Evolutionary conservation across 768 basidiomycete genomes (phyloP).

Genomic region (Mycena filopes): DNA sequence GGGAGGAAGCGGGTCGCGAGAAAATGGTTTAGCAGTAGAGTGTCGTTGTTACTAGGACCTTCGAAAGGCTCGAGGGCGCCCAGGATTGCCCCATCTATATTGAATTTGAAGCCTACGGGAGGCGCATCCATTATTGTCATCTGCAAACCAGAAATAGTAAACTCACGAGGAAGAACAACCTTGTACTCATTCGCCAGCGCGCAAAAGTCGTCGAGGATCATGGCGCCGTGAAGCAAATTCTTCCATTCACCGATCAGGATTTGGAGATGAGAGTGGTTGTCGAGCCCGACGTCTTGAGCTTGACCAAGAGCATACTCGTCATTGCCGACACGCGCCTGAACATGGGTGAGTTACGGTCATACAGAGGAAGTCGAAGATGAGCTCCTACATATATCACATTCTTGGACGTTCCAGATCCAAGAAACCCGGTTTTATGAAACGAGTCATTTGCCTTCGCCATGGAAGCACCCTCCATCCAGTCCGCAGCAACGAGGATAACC

Average conservation of each 20-base stretch:
- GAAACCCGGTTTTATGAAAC: constrained; percentile 20
- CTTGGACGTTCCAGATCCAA: constrained; percentile 31
- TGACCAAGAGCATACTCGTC: constrained; percentile 34
- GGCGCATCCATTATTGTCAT: background rate
- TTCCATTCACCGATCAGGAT: constrained; percentile 29
- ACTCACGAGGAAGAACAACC: background rate
- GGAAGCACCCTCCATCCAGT: constrained; percentile 6
- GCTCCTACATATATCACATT: constrained; percentile 28
- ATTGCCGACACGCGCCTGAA: constrained; percentile 19
- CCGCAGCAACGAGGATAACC: constrained; percentile 1
- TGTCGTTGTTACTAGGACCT: too few relatives aligned
- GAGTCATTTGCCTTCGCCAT: background rate
- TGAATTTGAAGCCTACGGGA: constrained; percentile 24
- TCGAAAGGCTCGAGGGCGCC: constrained; percentile 26
- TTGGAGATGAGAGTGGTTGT: background rate
- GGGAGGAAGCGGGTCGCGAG: constrained; percentile 34
- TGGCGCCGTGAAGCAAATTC: constrained; percentile 28
- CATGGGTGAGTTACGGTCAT: too few relatives aligned
- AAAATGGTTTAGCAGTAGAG: constrained; percentile 26
- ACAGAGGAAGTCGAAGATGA: background rate
- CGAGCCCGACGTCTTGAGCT: background rate
- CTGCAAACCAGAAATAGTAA: background rate
- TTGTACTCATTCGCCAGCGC: background rate
- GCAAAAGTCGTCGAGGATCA: constrained; percentile 19
- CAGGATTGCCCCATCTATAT: constrained; percentile 20